Evolutionary conservation across 2,329 filamentous ascomycete genomes (phyloP).

Genomic region (Lachnellula arida): DNA sequence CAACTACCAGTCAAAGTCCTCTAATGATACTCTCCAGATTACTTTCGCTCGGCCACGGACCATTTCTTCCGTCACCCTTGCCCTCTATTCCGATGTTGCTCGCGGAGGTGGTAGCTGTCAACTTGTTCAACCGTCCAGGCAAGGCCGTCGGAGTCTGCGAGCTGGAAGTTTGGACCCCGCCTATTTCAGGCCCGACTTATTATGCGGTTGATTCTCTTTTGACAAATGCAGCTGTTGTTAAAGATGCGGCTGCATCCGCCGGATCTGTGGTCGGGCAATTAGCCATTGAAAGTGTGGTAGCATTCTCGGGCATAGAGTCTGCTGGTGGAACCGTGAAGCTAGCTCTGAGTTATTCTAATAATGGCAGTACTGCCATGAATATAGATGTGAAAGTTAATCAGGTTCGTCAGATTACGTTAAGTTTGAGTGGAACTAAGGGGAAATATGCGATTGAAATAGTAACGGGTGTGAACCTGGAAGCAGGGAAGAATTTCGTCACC

Average conservation of each 20-base stretch:
- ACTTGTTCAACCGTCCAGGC: constrained; percentile 7
- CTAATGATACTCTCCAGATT: constrained; percentile 33
- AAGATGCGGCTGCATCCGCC: constrained; percentile 5
- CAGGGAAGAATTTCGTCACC: constrained; percentile 10
- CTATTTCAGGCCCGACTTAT: not conserved
- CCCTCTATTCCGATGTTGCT: constrained; percentile 32
- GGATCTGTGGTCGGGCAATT: constrained; percentile 8
- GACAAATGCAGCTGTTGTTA: constrained; percentile 1
- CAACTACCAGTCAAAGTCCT: constrained; percentile 33
- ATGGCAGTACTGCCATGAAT: not conserved
- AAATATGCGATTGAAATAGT: not conserved
- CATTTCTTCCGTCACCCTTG: constrained; percentile 32
- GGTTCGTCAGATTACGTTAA: constrained; percentile 1
- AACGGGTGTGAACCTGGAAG: not conserved
- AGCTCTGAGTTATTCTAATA: constrained; percentile 5
- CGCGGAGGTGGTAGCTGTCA: constrained; percentile 30
- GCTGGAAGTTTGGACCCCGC: constrained; percentile 12
- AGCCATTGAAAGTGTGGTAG: constrained; percentile 1
- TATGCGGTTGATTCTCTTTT: constrained; percentile 15
- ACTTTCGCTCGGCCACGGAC: constrained; percentile 33
- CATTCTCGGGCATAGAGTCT: constrained; percentile 8
- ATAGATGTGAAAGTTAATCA: constrained; percentile 8
- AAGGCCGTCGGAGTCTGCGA: constrained; percentile 12
- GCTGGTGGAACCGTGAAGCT: constrained; percentile 1
- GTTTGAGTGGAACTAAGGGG: constrained; percentile 2